Percentiles rank a stretch among this genome's conserved stretches.
Conservation (phyloP, 176 grass and related monocot genomes). For the Avena insularis region DNA sequence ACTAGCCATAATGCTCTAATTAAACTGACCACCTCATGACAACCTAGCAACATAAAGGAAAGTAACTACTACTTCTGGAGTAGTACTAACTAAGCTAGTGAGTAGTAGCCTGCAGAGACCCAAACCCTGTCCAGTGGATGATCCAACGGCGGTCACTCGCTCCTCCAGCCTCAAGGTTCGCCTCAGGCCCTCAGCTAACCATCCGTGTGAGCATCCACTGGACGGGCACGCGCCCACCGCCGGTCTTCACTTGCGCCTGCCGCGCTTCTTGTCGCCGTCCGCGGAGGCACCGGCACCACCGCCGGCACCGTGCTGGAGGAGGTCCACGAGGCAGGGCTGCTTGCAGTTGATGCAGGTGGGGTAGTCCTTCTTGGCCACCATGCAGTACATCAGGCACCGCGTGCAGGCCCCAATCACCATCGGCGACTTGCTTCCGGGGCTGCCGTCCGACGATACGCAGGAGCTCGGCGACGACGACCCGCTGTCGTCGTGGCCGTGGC, state of each 20-base stretch:
- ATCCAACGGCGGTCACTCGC: slow-evolving; percentile 64
- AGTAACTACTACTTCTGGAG: not conserved
- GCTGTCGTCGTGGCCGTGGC: slow-evolving; percentile 42
- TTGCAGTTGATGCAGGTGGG: slow-evolving; percentile 78
- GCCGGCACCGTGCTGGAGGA: slow-evolving; percentile 42
- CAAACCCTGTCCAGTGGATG: slow-evolving; percentile 54
- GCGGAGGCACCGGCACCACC: not conserved
- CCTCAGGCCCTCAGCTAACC: slow-evolving; percentile 29
- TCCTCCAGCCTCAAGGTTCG: slow-evolving; percentile 3
- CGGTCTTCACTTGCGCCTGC: slow-evolving; percentile 53
- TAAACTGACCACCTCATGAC: slow-evolving; percentile 23
- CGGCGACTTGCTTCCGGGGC: slow-evolving; percentile 48
- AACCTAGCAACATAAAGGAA: slow-evolving; percentile 24
- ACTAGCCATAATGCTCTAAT: slow-evolving; percentile 28
- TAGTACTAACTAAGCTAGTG: slow-evolving; percentile 9
- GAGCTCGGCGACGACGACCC: slow-evolving; percentile 64
- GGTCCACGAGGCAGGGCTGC: slow-evolving; percentile 61
- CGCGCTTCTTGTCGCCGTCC: slow-evolving; percentile 48
- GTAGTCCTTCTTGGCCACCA: slow-evolving; percentile 69
- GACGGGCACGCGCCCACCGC: slow-evolving; percentile 21
- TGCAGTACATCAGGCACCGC: slow-evolving; percentile 77
- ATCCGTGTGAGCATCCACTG: slow-evolving; percentile 70
- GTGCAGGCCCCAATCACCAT: slow-evolving; percentile 77
- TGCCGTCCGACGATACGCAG: slow-evolving; percentile 66
- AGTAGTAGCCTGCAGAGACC: slow-evolving; percentile 8